phyloP scores from a whole-genome alignment of 371 early-diverging fungal genomes.

The Funneliformis caledonium region DNA sequence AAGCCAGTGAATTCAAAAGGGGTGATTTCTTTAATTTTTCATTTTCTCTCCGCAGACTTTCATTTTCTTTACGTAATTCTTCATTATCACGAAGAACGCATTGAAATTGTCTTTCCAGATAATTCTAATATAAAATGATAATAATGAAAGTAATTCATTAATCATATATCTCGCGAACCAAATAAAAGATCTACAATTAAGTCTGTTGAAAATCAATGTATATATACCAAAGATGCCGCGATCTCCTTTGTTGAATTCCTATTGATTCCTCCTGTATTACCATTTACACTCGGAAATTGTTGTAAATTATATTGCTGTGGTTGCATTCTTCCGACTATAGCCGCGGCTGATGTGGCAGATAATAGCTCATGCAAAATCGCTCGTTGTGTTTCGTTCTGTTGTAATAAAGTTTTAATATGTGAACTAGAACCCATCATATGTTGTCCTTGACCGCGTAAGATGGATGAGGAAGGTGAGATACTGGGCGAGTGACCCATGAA shows the following conservation, averaged over 20 bases:
- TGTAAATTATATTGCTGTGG: neutral
- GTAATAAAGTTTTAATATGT: constrained; percentile 19
- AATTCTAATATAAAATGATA: neutral
- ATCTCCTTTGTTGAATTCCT: neutral
- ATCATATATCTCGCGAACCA: neutral
- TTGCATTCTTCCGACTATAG: neutral
- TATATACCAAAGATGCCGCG: constrained; percentile 13
- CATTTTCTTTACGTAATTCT: constrained; percentile 59
- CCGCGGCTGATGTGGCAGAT: neutral
- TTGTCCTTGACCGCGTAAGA: constrained; percentile 35
- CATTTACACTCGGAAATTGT: neutral
- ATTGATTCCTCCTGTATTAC: neutral
- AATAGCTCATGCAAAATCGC: constrained; percentile 22
- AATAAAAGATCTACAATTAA: neutral
- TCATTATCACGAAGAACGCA: constrained; percentile 56
- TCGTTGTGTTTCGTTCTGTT: constrained; percentile 35
- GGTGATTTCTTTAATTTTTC: constrained; percentile 42
- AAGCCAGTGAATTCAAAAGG: neutral
- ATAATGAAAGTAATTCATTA: neutral
- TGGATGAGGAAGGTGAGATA: constrained; percentile 26
- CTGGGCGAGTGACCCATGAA: constrained; percentile 9
- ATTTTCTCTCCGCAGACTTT: constrained; percentile 58
- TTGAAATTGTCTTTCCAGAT: constrained; percentile 54
- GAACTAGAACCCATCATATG: neutral
- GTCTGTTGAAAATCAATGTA: neutral